Conservation (phyloP, 257 asterid species). For the Gentiana macrophylla region DNA sequence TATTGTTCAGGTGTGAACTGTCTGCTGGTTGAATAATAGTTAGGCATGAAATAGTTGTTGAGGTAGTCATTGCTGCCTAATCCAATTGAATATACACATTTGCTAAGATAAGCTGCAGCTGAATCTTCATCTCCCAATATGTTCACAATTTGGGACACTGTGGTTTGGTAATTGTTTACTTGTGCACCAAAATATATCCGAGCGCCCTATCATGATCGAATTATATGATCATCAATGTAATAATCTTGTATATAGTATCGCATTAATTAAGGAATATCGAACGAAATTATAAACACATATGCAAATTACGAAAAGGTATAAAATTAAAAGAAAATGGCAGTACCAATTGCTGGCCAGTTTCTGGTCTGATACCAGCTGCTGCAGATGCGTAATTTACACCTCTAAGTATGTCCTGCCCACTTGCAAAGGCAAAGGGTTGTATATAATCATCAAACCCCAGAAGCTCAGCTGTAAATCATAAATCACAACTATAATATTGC, state of each 20-base stretch:
- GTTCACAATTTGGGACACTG: conserved; percentile 48
- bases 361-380: conserved; percentile 48
- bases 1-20: conserved; percentile 27
- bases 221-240: background rate
- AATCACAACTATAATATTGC: background rate
- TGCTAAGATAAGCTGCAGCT: conserved; percentile 29
- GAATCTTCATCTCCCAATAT: conserved; percentile 30
- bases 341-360: conserved; percentile 40
- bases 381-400: conserved; percentile 58
- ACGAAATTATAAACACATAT: background rate
- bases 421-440: conserved; percentile 31
- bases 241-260: background rate
- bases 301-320: background rate
- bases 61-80: conserved; percentile 49
- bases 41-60: conserved; percentile 45
- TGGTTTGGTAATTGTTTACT: conserved; percentile 62
- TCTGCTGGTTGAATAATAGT: conserved; percentile 25
- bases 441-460: conserved; percentile 35
- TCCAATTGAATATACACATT: conserved; percentile 35
- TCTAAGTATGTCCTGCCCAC: conserved; percentile 20
- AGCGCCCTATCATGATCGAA: conserved; percentile 37
- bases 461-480: conserved; percentile 26
- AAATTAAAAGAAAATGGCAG: background rate
- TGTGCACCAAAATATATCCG: conserved; percentile 50
- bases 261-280: background rate